Conservation (phyloP, 768 basidiomycete genomes). For the Galerina sulciceps region DNA sequence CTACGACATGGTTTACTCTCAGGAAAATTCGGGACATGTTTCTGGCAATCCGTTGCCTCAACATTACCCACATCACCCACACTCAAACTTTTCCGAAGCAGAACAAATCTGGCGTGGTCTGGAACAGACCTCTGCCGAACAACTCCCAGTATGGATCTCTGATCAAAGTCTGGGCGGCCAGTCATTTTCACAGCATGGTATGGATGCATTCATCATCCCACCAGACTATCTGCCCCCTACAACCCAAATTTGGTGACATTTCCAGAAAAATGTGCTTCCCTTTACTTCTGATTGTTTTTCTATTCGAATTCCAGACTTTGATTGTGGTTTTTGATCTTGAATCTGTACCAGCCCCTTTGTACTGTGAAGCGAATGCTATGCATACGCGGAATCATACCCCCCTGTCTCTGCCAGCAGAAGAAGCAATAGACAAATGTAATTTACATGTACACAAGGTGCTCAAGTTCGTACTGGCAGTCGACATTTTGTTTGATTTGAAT, state of each 20-base stretch:
- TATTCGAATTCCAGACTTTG: background rate
- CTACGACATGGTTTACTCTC: slow-evolving; percentile 48
- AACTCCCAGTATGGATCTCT: slow-evolving; percentile 85
- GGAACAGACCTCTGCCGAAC: slow-evolving; percentile 72
- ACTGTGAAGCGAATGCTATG: background rate
- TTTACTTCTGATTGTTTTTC: background rate
- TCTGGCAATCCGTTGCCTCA: slow-evolving; percentile 27
- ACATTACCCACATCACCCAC: slow-evolving; percentile 28
- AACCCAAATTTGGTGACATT: slow-evolving; percentile 73
- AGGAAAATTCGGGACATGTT: slow-evolving; percentile 34
- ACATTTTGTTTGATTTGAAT: background rate
- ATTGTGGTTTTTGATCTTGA: background rate
- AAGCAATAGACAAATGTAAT: too few relatives aligned
- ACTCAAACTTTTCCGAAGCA: slow-evolving; percentile 43
- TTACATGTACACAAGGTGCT: too few relatives aligned
- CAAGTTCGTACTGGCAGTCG: too few relatives aligned
- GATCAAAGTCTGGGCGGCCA: slow-evolving; percentile 81
- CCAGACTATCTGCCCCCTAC: slow-evolving; percentile 71
- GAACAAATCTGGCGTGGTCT: slow-evolving; percentile 81
- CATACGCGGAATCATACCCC: background rate
- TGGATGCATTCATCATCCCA: slow-evolving; percentile 85
- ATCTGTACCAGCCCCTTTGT: background rate
- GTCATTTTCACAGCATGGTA: slow-evolving; percentile 79
- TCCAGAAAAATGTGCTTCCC: background rate
- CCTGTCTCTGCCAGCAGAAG: too few relatives aligned